phyloP scores from a whole-genome alignment of 768 basidiomycete species.

The Psilocybe tampanensis region DNA sequence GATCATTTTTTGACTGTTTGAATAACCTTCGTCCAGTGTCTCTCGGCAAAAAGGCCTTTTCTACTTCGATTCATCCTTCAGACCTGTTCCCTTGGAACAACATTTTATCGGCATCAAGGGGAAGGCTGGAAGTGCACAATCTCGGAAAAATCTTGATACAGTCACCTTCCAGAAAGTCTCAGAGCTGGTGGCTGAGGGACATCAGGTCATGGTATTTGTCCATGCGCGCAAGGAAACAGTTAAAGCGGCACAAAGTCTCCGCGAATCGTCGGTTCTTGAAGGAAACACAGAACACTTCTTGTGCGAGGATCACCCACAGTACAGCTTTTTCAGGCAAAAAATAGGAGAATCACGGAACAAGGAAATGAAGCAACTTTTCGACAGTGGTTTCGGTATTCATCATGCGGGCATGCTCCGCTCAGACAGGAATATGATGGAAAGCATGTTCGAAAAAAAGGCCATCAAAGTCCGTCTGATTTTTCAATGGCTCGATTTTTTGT shows the following conservation, averaged over 20 bases:
- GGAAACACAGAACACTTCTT: slow-evolving; percentile 78
- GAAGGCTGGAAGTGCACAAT: slow-evolving; percentile 71
- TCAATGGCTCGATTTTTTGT: background rate
- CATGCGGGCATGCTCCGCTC: slow-evolving; percentile 97
- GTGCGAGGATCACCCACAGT: slow-evolving; percentile 81
- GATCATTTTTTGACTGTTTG: background rate
- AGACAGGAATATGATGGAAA: slow-evolving; percentile 94
- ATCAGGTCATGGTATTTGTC: slow-evolving; percentile 99
- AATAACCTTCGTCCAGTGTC: slow-evolving; percentile 54
- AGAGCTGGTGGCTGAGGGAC: slow-evolving; percentile 84
- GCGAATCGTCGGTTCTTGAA: slow-evolving; percentile 74
- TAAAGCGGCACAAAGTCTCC: slow-evolving; percentile 80
- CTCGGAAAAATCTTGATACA: slow-evolving; percentile 84
- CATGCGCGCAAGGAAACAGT: slow-evolving; percentile 99
- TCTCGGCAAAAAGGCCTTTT: slow-evolving; percentile 87
- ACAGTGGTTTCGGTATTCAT: slow-evolving; percentile 93
- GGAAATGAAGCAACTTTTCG: slow-evolving; percentile 95
- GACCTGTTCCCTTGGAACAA: slow-evolving; percentile 95
- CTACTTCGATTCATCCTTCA: slow-evolving; percentile 97
- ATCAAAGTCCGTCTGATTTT: slow-evolving; percentile 76
- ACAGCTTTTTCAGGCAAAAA: slow-evolving; percentile 71
- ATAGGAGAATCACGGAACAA: slow-evolving; percentile 86
- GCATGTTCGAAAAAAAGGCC: slow-evolving; percentile 85
- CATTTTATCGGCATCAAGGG: slow-evolving; percentile 95
- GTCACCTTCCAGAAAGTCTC: slow-evolving; percentile 92